Percentiles rank a stretch among this genome's conserved stretches.
phyloP scores from a whole-genome alignment of 2,329 filamentous ascomycete genomes.

The Exophiala xenobiotica region DNA sequence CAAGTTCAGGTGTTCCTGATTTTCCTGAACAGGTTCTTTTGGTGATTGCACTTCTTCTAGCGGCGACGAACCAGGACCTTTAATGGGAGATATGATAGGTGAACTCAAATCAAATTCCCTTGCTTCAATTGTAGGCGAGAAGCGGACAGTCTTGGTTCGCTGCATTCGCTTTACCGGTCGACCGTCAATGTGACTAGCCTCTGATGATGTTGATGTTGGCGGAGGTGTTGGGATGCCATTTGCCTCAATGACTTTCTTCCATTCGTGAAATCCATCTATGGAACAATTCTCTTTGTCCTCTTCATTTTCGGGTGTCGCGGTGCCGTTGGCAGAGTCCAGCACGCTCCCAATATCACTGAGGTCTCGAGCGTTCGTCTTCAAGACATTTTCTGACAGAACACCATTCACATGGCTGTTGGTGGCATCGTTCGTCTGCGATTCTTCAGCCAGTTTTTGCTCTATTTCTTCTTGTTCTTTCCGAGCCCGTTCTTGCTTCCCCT shows the following conservation, averaged over 20 bases:
- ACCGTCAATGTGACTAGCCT: conserved; percentile 25
- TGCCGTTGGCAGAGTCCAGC: conserved; percentile 21
- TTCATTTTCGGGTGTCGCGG: conserved; percentile 14
- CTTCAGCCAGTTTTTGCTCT: conserved; percentile 64
- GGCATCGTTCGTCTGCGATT: conserved; percentile 35
- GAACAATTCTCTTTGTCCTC: conserved; percentile 23
- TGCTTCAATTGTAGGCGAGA: conserved; percentile 66
- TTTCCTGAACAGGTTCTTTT: conserved; percentile 36
- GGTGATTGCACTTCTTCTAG: conserved; percentile 15
- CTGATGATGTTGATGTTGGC: conserved; percentile 29
- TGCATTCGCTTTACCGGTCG: conserved; percentile 22
- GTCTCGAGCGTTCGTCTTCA: conserved; percentile 28
- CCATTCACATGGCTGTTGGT: conserved; percentile 10
- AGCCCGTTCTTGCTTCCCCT: conserved; percentile 90
- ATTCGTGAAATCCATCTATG: conserved; percentile 29
- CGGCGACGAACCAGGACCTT: conserved; percentile 22
- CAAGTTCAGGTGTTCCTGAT: conserved; percentile 87
- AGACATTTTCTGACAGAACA: conserved; percentile 12
- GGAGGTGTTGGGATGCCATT: conserved; percentile 32
- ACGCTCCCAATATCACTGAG: conserved; percentile 28
- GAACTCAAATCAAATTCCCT: conserved; percentile 53
- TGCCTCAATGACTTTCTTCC: conserved; percentile 28
- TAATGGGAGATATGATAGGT: conserved; percentile 31
- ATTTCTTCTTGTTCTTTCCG: conserved; percentile 81
- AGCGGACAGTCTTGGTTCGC: conserved; percentile 63